These are phyloP conservation scores for Monosporascus sp. DNA, from an alignment of 2,329 filamentous ascomycete genomes.

Conservation along the genomic window DNA sequence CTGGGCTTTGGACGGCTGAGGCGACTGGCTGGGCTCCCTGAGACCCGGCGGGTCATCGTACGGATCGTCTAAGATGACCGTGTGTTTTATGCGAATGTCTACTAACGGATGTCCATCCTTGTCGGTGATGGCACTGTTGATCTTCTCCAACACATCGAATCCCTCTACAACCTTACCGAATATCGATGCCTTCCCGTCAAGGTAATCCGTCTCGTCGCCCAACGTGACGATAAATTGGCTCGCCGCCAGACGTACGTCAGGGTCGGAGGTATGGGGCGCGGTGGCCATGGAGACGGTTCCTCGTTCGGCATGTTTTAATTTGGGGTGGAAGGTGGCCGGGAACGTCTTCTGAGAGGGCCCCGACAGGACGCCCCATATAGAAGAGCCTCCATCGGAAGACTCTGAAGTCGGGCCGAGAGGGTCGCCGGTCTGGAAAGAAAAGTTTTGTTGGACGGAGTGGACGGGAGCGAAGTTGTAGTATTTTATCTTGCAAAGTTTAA, in stretches of 20 bases:
- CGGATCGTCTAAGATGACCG: slow-evolving; percentile 85
- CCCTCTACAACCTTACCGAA: slow-evolving; percentile 96
- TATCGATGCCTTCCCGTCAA: slow-evolving; percentile 90
- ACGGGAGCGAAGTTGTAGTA: slow-evolving; percentile 98
- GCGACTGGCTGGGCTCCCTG: slow-evolving; percentile 71
- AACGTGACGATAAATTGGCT: slow-evolving; percentile 94
- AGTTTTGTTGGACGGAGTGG: slow-evolving; percentile 88
- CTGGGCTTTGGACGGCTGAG: slow-evolving; percentile 76
- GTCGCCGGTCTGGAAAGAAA: slow-evolving; percentile 94
- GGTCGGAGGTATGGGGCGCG: slow-evolving; percentile 66
- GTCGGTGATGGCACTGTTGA: slow-evolving; percentile 86
- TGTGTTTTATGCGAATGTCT: slow-evolving; percentile 92
- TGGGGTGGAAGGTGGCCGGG: slow-evolving; percentile 75
- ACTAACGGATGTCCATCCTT: slow-evolving; percentile 81
- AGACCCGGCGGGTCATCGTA: slow-evolving; percentile 77
- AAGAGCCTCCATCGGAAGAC: slow-evolving; percentile 86
- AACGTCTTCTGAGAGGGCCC: slow-evolving; percentile 70
- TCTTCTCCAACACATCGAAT: slow-evolving; percentile 88
- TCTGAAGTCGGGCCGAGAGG: slow-evolving; percentile 80
- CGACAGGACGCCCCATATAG: slow-evolving; percentile 82
- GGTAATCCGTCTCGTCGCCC: slow-evolving; percentile 80
- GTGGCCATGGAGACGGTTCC: slow-evolving; percentile 99
- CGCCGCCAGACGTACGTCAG: slow-evolving; percentile 74
- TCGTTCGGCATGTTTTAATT: slow-evolving; percentile 80
- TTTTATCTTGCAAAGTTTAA: slow-evolving; percentile 98